Percentiles rank a stretch among this genome's conserved stretches.
These are phyloP conservation scores for Ustilago nuda DNA, from an alignment of 1,284 basidiomycete species.

Conservation along the genomic window DNA sequence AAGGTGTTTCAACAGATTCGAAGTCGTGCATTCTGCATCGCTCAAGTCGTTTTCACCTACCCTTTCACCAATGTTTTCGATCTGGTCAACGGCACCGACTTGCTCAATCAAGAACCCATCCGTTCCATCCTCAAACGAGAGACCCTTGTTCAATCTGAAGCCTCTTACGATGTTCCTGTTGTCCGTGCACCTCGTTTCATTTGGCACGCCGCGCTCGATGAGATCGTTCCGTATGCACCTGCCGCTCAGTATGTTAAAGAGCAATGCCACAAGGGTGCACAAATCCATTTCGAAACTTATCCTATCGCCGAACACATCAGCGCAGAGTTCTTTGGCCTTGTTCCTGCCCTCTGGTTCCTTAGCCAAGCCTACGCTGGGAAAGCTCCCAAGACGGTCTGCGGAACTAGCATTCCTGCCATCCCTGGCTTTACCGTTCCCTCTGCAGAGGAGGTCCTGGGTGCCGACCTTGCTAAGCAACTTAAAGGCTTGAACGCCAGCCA, in stretches of 20 bases:
- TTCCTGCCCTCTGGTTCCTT: conserved; percentile 42
- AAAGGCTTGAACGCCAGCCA: conserved; percentile 8
- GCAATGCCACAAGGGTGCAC: conserved; percentile 62
- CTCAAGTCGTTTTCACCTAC: conserved; percentile 24
- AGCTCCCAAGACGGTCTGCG: conserved; percentile 38
- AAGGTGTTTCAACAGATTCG: conserved; percentile 24
- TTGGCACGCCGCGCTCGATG: conserved; percentile 60
- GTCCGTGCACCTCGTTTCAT: conserved; percentile 52
- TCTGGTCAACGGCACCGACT: conserved; percentile 50
- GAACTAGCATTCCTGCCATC: conserved; percentile 13
- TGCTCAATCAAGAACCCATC: conserved; percentile 40
- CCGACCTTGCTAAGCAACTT: conserved; percentile 32
- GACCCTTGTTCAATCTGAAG: conserved; percentile 42
- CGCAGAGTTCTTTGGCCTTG: conserved; percentile 39
- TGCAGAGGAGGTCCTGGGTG: conserved; percentile 26
- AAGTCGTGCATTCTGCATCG: conserved; percentile 36
- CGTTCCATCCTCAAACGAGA: conserved; percentile 28
- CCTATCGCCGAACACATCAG: conserved; percentile 49
- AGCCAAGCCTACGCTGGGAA: conserved; percentile 41
- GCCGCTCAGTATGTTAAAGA: conserved; percentile 50
- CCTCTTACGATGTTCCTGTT: conserved; percentile 36
- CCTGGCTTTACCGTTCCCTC: conserved; percentile 13
- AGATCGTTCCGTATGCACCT: conserved; percentile 58
- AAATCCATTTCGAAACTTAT: conserved; percentile 51
- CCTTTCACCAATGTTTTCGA: conserved; percentile 33